These are phyloP conservation scores for Metarhizium rileyi DNA, from an alignment of 2,329 filamentous ascomycete species.

Conservation along the genomic window DNA sequence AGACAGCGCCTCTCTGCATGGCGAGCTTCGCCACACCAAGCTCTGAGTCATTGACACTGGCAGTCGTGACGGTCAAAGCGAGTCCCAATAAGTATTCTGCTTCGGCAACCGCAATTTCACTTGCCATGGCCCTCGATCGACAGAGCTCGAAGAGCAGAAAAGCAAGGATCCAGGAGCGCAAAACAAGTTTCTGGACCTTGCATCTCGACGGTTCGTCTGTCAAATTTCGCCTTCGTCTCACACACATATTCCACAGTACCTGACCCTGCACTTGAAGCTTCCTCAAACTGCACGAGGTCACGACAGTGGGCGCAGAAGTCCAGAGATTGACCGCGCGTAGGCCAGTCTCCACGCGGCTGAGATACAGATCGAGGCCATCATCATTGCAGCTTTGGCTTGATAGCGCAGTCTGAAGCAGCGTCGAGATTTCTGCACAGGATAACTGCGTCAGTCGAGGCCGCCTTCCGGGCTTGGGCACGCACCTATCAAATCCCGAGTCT, in stretches of 20 bases:
- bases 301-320: neutral
- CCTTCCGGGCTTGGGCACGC: neutral
- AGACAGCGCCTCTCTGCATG: slow-evolving; percentile 49
- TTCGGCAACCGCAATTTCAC: slow-evolving; percentile 22
- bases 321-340: slow-evolving; percentile 14
- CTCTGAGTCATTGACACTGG: slow-evolving; percentile 39
- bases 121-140: slow-evolving; percentile 25
- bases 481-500: neutral
- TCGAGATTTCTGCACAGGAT: slow-evolving; percentile 17
- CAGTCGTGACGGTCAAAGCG: slow-evolving; percentile 55
- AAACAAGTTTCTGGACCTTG: slow-evolving; percentile 21
- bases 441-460: neutral
- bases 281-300: neutral
- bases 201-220: slow-evolving; percentile 11
- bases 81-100: slow-evolving; percentile 53
- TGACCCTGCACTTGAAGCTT: slow-evolving; percentile 49
- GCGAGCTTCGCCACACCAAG: slow-evolving; percentile 48
- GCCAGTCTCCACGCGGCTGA: slow-evolving; percentile 20
- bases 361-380: slow-evolving; percentile 33
- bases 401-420: slow-evolving; percentile 17
- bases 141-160: slow-evolving; percentile 57
- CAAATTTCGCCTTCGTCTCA: slow-evolving; percentile 32
- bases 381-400: slow-evolving; percentile 6
- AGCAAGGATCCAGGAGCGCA: slow-evolving; percentile 42
- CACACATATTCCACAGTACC: slow-evolving; percentile 58